phyloP scores from a whole-genome alignment of 345 rosid species.

The Trapa incisa region DNA sequence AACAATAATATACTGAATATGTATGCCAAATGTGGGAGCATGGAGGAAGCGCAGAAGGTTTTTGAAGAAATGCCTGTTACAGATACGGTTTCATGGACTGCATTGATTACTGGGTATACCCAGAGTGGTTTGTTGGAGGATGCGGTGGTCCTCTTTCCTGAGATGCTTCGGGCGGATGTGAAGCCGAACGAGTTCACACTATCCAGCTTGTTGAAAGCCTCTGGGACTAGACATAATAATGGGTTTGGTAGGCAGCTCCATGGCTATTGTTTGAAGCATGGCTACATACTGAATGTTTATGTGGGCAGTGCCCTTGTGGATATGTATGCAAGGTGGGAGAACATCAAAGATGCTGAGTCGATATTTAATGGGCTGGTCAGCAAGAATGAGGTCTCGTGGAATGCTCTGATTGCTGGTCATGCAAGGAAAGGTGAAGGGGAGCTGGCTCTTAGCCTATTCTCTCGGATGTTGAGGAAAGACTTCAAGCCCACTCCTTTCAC shows the following conservation, averaged over 20 bases:
- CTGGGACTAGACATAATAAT: constrained; percentile 20
- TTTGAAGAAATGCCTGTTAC: constrained; percentile 36
- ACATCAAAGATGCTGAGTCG: constrained; percentile 31
- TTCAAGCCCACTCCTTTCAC: constrained; percentile 41
- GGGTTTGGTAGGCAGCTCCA: constrained; percentile 43
- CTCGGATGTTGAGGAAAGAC: constrained; percentile 36
- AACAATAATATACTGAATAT: constrained; percentile 31
- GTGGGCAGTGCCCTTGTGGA: constrained; percentile 57
- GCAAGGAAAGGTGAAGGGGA: constrained; percentile 44
- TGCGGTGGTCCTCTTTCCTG: constrained; percentile 32
- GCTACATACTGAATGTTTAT: constrained; percentile 35
- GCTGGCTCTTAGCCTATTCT: constrained; percentile 30
- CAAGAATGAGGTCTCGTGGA: constrained; percentile 63
- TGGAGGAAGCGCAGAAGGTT: constrained; percentile 34
- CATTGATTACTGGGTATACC: constrained; percentile 47
- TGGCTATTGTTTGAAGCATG: constrained; percentile 31
- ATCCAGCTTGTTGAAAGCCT: constrained; percentile 49
- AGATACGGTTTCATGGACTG: constrained; percentile 50
- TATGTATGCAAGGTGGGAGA: constrained; percentile 41
- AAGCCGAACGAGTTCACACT: constrained; percentile 44
- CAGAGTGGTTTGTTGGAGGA: constrained; percentile 29
- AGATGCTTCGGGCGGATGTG: constrained; percentile 29
- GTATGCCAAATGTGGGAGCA: constrained; percentile 36
- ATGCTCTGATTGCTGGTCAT: constrained; percentile 51
- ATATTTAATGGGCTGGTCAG: constrained; percentile 30